These are phyloP conservation scores for Artemisia annua DNA, from an alignment of 129 eudicot species.

Conservation along the genomic window DNA sequence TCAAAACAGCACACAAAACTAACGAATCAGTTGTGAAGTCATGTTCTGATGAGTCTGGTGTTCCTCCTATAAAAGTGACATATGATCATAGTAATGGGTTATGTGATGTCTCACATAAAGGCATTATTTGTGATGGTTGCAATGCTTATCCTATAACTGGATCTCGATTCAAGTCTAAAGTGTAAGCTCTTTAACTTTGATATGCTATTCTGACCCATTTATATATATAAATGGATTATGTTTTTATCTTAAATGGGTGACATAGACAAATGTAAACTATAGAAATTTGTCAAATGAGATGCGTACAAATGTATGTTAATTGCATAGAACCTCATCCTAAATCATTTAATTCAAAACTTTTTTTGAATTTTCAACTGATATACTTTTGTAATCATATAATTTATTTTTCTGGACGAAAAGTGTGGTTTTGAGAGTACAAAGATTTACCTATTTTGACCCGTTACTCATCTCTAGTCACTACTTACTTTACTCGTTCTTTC, in stretches of 20 bases:
- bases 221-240: background rate
- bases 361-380: too few relatives aligned
- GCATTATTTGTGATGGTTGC: constrained; percentile 80
- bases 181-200: background rate
- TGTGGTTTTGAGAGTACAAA: too few relatives aligned
- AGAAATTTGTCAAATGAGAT: too few relatives aligned
- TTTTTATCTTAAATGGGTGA: too few relatives aligned
- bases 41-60: constrained; percentile 14
- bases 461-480: background rate
- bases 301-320: too few relatives aligned
- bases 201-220: background rate
- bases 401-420: too few relatives aligned
- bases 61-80: constrained; percentile 30
- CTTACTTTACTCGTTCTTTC: background rate
- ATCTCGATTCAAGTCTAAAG: constrained; percentile 61
- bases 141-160: constrained; percentile 66
- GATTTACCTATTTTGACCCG: too few relatives aligned
- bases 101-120: constrained; percentile 48
- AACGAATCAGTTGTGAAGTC: constrained; percentile 20
- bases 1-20: background rate
- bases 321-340: too few relatives aligned
- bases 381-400: too few relatives aligned
- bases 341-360: too few relatives aligned
- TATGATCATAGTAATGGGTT: constrained; percentile 31
- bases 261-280: too few relatives aligned